These are phyloP conservation scores for Ceratocystis harringtonii DNA, from an alignment of 2,329 filamentous ascomycete species.

Conservation along the genomic window DNA sequence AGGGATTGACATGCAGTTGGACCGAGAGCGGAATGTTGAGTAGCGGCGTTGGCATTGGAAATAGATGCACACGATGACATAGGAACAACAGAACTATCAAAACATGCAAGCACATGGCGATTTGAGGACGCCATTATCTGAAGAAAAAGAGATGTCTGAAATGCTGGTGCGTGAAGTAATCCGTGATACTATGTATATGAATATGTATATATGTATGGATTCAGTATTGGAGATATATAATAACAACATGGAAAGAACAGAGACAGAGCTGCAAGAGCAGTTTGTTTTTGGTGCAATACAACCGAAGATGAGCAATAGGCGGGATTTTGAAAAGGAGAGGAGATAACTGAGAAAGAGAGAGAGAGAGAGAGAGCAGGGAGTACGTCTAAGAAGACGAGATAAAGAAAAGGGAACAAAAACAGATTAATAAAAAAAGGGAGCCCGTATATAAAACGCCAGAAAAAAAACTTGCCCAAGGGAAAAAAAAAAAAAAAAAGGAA, in stretches of 20 bases:
- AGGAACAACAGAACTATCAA: slow-evolving; percentile 11
- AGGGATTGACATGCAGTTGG: not conserved
- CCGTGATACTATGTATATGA: not conserved
- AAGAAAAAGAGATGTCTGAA: not conserved
- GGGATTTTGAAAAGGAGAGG: not conserved
- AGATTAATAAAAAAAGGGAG: not conserved
- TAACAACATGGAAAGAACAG: not conserved
- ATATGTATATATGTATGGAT: not conserved
- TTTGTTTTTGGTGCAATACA: not conserved
- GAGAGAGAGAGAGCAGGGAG: not conserved
- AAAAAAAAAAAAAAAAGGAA: not conserved
- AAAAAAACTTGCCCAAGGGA: not conserved
- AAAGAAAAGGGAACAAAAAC: not conserved
- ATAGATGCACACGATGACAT: not conserved
- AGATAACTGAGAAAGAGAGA: not conserved
- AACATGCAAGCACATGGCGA: not conserved
- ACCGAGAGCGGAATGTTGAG: not conserved
- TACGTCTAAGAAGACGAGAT: not conserved
- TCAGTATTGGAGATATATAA: not conserved
- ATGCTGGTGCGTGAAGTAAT: too few species aligned
- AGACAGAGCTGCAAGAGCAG: not conserved
- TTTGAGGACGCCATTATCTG: not conserved
- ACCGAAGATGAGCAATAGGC: not conserved
- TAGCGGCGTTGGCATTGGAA: not conserved
- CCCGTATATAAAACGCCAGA: not conserved